Evolutionary conservation across 2,329 filamentous ascomycete species (phyloP).

Genomic region (Hymenoscyphus infarciens): DNA sequence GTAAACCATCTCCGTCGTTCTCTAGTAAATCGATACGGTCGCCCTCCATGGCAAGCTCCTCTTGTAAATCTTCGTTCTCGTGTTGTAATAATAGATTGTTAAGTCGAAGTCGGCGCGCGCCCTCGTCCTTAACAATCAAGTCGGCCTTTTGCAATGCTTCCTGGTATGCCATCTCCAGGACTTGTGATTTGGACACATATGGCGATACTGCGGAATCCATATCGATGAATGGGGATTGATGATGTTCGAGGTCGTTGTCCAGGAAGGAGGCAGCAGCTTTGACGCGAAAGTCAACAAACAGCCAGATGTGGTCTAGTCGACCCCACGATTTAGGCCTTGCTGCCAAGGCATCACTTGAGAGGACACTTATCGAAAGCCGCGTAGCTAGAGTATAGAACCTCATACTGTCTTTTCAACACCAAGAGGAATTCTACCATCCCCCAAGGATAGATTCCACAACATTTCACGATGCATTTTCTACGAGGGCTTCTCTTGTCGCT

Average conservation of each 20-base stretch:
- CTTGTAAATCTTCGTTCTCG: conserved; percentile 66
- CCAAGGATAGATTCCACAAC: conserved; percentile 2
- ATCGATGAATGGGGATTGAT: conserved; percentile 9
- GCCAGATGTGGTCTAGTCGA: neutral
- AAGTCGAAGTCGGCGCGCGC: conserved; percentile 65
- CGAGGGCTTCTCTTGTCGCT: conserved; percentile 59
- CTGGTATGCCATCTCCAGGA: conserved; percentile 68
- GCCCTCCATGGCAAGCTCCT: conserved; percentile 58
- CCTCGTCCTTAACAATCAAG: conserved; percentile 70
- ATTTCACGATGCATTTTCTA: conserved; percentile 63
- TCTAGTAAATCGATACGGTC: conserved; percentile 55
- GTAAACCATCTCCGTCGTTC: conserved; percentile 44
- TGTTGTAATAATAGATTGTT: conserved; percentile 69
- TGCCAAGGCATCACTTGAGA: neutral
- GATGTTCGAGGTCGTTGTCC: neutral
- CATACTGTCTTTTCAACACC: conserved; percentile 5
- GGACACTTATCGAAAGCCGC: conserved; percentile 9
- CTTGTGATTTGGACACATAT: conserved; percentile 33
- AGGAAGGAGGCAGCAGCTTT: neutral
- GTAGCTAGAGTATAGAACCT: conserved; percentile 4
- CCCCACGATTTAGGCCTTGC: conserved; percentile 1
- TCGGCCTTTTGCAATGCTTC: conserved; percentile 61
- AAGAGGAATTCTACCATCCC: conserved; percentile 13
- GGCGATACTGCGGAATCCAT: conserved; percentile 33
- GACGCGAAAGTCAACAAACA: conserved; percentile 5